Percentiles rank a stretch among this genome's conserved stretches.
Conservation (phyloP, 208 protist species). For the Trypanosoma vivax region DNA sequence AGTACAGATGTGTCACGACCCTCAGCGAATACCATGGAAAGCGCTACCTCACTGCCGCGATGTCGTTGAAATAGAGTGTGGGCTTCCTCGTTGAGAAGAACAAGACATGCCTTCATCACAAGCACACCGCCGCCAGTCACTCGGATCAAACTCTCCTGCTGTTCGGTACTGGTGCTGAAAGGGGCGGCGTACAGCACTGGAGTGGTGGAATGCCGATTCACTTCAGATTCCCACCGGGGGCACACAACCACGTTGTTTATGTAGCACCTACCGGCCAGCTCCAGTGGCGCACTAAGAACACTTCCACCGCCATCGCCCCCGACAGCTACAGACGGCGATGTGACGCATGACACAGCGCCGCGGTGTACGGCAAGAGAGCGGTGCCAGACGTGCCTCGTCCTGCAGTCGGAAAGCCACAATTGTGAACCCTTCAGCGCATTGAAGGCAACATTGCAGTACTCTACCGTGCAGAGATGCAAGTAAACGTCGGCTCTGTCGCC, state of each 20-base stretch:
- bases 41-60: not conserved
- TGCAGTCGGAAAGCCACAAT: constrained; percentile 35
- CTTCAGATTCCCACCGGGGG: too few species aligned
- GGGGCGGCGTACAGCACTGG: not conserved
- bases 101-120: constrained; percentile 12
- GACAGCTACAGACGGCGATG: constrained; percentile 2
- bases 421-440: constrained; percentile 40
- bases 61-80: not conserved
- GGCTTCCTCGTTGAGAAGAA: constrained; percentile 6
- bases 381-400: constrained; percentile 17
- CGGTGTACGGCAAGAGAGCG: constrained; percentile 44
- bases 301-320: not conserved
- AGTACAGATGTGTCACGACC: too few species aligned
- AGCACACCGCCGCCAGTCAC: constrained; percentile 7
- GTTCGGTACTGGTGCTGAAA: not conserved
- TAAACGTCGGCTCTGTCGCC: constrained; percentile 30
- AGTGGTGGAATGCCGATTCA: too few species aligned
- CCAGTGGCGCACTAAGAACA: not conserved
- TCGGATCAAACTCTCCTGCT: constrained; percentile 6
- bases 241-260: too few species aligned
- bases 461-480: constrained; percentile 30
- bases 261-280: too few species aligned
- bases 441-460: constrained; percentile 46
- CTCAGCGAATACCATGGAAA: too few species aligned
- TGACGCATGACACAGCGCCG: constrained; percentile 28